Evolutionary conservation across 768 basidiomycete species (phyloP).

Genomic region (Boletus subparvulus): DNA sequence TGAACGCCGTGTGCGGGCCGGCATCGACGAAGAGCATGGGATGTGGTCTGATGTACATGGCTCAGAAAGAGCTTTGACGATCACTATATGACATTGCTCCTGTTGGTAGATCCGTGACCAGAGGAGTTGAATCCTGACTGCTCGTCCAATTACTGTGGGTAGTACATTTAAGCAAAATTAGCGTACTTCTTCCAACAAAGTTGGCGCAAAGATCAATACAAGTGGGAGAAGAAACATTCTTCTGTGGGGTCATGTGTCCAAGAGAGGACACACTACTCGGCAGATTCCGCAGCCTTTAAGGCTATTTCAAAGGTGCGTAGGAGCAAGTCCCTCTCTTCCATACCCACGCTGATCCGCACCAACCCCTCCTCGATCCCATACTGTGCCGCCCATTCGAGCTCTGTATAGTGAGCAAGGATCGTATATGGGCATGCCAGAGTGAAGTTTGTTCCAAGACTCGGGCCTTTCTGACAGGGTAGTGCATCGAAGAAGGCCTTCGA

Average conservation of each 20-base stretch:
- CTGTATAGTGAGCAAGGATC: slow-evolving; percentile 84
- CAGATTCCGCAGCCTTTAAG: slow-evolving; percentile 67
- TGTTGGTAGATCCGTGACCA: neutral
- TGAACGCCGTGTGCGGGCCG: neutral
- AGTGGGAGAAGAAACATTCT: neutral
- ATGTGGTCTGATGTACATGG: too few species aligned
- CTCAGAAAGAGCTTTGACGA: neutral
- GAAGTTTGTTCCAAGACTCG: slow-evolving; percentile 92
- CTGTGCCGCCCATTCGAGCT: slow-evolving; percentile 87
- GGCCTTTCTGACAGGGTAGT: slow-evolving; percentile 84
- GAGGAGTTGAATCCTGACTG: slow-evolving; percentile 4
- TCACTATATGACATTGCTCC: neutral
- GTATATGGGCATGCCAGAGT: slow-evolving; percentile 94
- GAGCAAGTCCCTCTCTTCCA: slow-evolving; percentile 68
- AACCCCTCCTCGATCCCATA: slow-evolving; percentile 84
- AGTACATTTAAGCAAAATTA: neutral
- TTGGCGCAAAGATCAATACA: neutral
- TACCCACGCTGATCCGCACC: slow-evolving; percentile 88
- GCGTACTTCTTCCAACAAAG: neutral
- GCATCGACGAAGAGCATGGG: neutral
- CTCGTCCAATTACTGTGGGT: neutral
- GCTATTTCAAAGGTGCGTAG: slow-evolving; percentile 61
- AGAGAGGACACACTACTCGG: slow-evolving; percentile 5
- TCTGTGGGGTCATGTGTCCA: neutral
- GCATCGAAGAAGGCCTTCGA: slow-evolving; percentile 83